phyloP scores from a whole-genome alignment of 176 grass and related monocot genomes.

The Oryza brachyantha region DNA sequence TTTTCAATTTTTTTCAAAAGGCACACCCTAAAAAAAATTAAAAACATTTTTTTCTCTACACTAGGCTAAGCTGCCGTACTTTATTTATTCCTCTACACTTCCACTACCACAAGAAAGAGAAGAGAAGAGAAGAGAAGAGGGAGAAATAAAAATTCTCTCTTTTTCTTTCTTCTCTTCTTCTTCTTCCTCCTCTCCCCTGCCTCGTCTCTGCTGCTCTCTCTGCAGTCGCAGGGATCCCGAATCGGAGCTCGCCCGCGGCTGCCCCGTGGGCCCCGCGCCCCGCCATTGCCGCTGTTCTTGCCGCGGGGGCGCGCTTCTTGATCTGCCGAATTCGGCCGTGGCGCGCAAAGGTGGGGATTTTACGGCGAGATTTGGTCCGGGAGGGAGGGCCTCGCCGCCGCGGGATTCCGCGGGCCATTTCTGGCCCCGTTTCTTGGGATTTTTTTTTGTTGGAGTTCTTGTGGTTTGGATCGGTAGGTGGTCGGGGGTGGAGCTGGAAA shows the following conservation, averaged over 20 bases:
- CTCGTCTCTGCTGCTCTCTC: not conserved
- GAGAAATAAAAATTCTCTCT: not conserved
- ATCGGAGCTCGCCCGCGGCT: conserved; percentile 19
- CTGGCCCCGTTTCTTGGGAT: not conserved
- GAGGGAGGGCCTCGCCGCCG: not conserved
- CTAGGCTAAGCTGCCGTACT: conserved; percentile 5
- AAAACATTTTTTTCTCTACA: not conserved
- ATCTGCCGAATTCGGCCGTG: conserved; percentile 13
- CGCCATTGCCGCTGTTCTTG: not conserved
- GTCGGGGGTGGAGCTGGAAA: not conserved
- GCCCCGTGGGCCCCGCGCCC: not conserved
- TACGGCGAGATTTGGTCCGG: conserved; percentile 31
- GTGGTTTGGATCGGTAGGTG: conserved; percentile 15
- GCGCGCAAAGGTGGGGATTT: conserved; percentile 13
- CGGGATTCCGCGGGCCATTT: conserved; percentile 17
- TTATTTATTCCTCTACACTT: conserved; percentile 28
- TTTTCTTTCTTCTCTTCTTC: not conserved
- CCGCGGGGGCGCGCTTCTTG: not conserved
- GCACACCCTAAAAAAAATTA: not conserved
- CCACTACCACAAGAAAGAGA: not conserved
- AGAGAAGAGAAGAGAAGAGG: too few relatives aligned
- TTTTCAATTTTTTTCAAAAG: not conserved
- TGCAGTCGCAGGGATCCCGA: conserved; percentile 37
- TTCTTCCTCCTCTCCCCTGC: not conserved
- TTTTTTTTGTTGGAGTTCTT: conserved; percentile 7